phyloP scores from a whole-genome alignment of 345 rosid genomes.

The Moringa oleifera region DNA sequence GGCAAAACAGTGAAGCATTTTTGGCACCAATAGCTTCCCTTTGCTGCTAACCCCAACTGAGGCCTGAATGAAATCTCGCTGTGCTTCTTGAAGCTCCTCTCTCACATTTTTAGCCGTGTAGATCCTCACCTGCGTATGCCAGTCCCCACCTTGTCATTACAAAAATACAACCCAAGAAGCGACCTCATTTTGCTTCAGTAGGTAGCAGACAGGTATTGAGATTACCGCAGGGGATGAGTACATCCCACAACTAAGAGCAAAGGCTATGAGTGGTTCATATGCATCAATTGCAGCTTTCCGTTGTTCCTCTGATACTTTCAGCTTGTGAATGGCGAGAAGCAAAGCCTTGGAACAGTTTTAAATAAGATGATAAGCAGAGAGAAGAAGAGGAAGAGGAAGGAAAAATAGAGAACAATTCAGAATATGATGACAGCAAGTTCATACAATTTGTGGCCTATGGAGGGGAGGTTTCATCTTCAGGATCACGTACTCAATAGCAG shows the following conservation, averaged over 20 bases:
- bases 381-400: slow-evolving; percentile 3
- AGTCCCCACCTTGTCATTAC: not conserved
- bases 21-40: slow-evolving; percentile 81
- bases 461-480: slow-evolving; percentile 86
- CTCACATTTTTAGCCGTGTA: slow-evolving; percentile 57
- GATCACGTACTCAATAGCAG: slow-evolving; percentile 63
- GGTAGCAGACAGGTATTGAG: slow-evolving; percentile 2
- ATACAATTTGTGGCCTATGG: slow-evolving; percentile 83
- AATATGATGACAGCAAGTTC: slow-evolving; percentile 5
- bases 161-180: slow-evolving; percentile 1
- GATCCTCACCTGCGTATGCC: slow-evolving; percentile 59
- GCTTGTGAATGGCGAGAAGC: slow-evolving; percentile 79
- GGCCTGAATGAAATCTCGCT: slow-evolving; percentile 68
- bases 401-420: not conserved
- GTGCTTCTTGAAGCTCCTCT: slow-evolving; percentile 81
- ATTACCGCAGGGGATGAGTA: slow-evolving; percentile 88
- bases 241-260: slow-evolving; percentile 87
- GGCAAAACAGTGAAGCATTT: slow-evolving; percentile 74
- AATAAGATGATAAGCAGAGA: slow-evolving; percentile 3
- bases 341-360: slow-evolving; percentile 49
- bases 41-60: slow-evolving; percentile 78
- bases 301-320: slow-evolving; percentile 73
- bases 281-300: slow-evolving; percentile 47
- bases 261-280: slow-evolving; percentile 65
- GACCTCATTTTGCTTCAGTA: not conserved